Evolutionary conservation across 441 rosid species (phyloP).

Genomic region (Pelargonium citronellum): DNA sequence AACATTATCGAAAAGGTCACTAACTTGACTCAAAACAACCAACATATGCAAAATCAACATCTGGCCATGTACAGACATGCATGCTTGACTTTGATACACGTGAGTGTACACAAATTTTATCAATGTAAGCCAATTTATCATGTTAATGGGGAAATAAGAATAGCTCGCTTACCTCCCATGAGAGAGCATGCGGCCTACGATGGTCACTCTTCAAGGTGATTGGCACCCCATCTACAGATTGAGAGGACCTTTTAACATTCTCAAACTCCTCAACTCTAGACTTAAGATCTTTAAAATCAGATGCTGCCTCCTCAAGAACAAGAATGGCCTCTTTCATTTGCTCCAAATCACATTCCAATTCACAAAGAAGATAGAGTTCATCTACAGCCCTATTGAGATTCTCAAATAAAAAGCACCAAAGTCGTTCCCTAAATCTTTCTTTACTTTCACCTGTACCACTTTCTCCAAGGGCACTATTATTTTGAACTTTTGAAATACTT

Average conservation of each 20-base stretch:
- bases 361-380: slow-evolving; percentile 79
- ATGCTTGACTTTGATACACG: neutral
- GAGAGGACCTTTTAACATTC: slow-evolving; percentile 44
- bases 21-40: neutral
- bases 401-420: slow-evolving; percentile 83
- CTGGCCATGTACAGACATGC: neutral
- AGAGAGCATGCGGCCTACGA: slow-evolving; percentile 79
- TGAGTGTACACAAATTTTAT: neutral
- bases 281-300: slow-evolving; percentile 61
- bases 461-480: slow-evolving; percentile 36
- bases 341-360: slow-evolving; percentile 64
- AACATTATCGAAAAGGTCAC: neutral
- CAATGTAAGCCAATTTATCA: slow-evolving; percentile 7
- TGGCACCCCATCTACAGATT: slow-evolving; percentile 37
- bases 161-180: slow-evolving; percentile 64
- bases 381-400: slow-evolving; percentile 79
- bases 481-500: slow-evolving; percentile 28
- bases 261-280: slow-evolving; percentile 63
- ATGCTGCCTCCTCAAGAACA: slow-evolving; percentile 74
- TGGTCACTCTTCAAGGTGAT: slow-evolving; percentile 53
- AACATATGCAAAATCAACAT: neutral
- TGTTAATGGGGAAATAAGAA: slow-evolving; percentile 10
- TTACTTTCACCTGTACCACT: slow-evolving; percentile 55
- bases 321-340: slow-evolving; percentile 80
- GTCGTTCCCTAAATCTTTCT: slow-evolving; percentile 71